Base-by-base conservation (phyloP, 2,329 filamentous ascomycete genomes). In the Botrytis paeoniae region DNA sequence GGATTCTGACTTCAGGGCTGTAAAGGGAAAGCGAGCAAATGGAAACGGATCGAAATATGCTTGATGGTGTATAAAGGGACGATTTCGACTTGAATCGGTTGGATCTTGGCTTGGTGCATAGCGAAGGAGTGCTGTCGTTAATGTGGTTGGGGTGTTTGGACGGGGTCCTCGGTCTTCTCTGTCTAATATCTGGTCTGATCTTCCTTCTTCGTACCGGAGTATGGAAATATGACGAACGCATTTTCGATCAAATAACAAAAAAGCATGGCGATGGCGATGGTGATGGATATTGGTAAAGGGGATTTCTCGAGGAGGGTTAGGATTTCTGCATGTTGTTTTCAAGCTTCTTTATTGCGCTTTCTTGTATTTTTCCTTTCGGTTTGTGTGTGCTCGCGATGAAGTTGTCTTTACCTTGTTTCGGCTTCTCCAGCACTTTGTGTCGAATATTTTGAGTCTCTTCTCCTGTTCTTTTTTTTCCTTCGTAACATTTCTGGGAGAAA, bases 31-130 rank as follows among this genome's bases (percentile, higher is more conserved):
- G 74, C 73, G 69, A 69, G 72, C 57, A 74, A 73, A 71, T 68
- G 75, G 70, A 71, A 73, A 72, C 62, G 71, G 71, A 61, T 68
- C 22, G 64, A 62, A 65, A 72, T 68, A 74, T 73, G 61, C 75
- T 66, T 64, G 74, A 74, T 73, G 68, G 68, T 73, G 72, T 72
- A 71, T 69, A 71, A 73, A 71, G 63, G 69, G 72, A 68, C 59
- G 51, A 70, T 54, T 70, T 72, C 62, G 70, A 70, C 57, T 70
- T 70, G 63, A 60, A 60, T 60, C 41, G 64, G 62, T 69, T 72
- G 70, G 70, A 65, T 71, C 69, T 75, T 72, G 74, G 70, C 66
- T 76, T 73, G 77, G 77, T 78, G 77, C 78, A 78, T 78, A 78
- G 77, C 78, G 76, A 77, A 74, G 78, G 78, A 77, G 77, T 74